These are phyloP conservation scores for Ganoderma lingzhi DNA, from an alignment of 1,284 basidiomycete genomes.

Conservation along the genomic window DNA sequence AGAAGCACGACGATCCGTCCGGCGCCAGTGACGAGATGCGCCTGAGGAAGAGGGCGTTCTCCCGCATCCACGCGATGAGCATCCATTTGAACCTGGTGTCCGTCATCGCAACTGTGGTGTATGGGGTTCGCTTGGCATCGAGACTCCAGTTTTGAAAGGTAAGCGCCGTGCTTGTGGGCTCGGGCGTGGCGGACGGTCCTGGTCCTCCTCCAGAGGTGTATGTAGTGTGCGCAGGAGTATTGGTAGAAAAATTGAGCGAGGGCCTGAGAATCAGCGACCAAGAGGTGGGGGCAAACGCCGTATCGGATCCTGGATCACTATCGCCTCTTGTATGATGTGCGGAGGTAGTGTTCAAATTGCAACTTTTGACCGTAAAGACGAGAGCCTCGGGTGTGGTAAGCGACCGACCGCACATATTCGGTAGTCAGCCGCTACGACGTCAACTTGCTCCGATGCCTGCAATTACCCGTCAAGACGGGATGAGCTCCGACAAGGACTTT, in stretches of 20 bases:
- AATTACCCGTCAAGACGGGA: neutral
- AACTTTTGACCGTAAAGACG: neutral
- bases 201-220: neutral
- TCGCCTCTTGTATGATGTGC: neutral
- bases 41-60: neutral
- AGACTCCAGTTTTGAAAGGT: neutral
- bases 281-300: neutral
- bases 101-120: neutral
- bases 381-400: no score
- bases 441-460: neutral
- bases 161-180: neutral
- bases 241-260: neutral
- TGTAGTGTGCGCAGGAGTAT: neutral
- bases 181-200: neutral
- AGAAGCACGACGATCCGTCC: constrained; percentile 2
- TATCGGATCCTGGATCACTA: neutral
- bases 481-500: neutral
- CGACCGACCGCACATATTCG: neutral
- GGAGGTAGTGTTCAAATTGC: neutral
- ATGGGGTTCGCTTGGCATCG: neutral
- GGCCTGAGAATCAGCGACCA: neutral
- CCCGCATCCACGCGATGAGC: constrained; percentile 1
- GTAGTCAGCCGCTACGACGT: neutral
- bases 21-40: neutral
- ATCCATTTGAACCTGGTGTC: neutral